Base-by-base conservation (phyloP, 2,329 filamentous ascomycete genomes). In the Ilyonectria robusta region DNA sequence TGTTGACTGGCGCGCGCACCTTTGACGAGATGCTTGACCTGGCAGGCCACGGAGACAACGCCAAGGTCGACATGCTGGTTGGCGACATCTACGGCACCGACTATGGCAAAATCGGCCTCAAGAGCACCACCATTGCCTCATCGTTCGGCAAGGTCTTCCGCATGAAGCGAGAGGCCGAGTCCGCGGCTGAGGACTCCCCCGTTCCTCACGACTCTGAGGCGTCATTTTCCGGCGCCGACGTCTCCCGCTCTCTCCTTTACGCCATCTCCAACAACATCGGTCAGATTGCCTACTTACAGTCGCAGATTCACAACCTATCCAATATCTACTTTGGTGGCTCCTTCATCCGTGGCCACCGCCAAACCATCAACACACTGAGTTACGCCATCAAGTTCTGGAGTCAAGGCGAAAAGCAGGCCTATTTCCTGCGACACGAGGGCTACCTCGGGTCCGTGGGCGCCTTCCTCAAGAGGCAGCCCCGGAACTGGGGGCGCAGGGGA, bases 361-460 rank as follows among this genome's bases (percentile, higher is more conserved):
- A 98, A 83, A 99, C 96, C 13, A 99, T 99, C 89, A 97, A 98
- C 81, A 98, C 96, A 0, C 86, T 99, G 10, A 95, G 93, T 62
- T 99, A 97, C 78, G 96, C 95, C 78, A 98, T 99, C 82, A 94
- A 94, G 74, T 99, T 98, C 83, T 99, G 96, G 96, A 94, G 93
- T 72, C 94, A 96, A 78, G 95, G 95, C 47, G 87, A 91, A 77
- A 98, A 97, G 81, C 94, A 98, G 81, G 96, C 96, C 0, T 98
- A 97, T 80, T 99, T 99, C 80, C 80, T 99, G 66, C 88, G 96
- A 6, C 96, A 99, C 76, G 96, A 99, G 81, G 96, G 96, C 29
- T 99, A 98, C 78, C 88, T 99, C 1, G 96, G 96, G 10, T 90
- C 94, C 21, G 96, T 98, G 0, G 96, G 96, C 1, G 96, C 96